Base-by-base conservation (phyloP, 352 stramenopile genomes). In the Globisporangium rhizosaccharum region DNA sequence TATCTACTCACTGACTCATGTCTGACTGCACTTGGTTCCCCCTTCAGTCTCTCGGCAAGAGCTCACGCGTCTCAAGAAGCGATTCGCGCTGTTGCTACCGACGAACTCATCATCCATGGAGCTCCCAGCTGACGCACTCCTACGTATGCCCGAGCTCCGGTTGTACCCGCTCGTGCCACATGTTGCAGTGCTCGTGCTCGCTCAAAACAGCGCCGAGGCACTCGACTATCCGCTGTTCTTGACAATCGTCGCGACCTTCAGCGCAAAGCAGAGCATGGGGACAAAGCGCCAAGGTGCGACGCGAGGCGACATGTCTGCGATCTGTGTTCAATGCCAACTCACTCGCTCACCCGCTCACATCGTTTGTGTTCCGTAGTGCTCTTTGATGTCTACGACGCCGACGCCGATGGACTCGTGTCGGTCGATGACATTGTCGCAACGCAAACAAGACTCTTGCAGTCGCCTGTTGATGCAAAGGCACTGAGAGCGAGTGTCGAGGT, bases 21-120 rank as follows among this genome's bases (percentile, higher is more conserved):
- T 39, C 33, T 39, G 33, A 3, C 10, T 39, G 10, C 33, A 11
- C 7, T 39, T 28, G 33, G 30, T 41, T 15, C n/a, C 14, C 48
- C n/a, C 18, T 10, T 2, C 30, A 84, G 75, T 80, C 45, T 75
- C 72, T 6, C 50, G 68, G 26, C 67, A 85, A 55, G 75, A 80
- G n/a, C 51, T 85, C 18, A 57, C 17, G 1, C 53, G 68, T 1
- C 54, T 85, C 44, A 82, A 79, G 61, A 68, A 63, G 52, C 65
- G 72, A 3, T 85, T 85, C 51, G 63, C 66, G 39, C 61, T 60
- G 9, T 11, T 79, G 45, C 52, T 79, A 8, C 59, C 56, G n/a
- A 2, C 45, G 5, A 60, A 70, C 23, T 56, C 65, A 28, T n/a
- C 37, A 2, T 47, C 51, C 0, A n/a, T 74, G 7, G 20, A 48